Percentiles rank a stretch among this genome's conserved stretches.
phyloP scores from a whole-genome alignment of 78 protist species.

The Dictyostelium citrinum region DNA sequence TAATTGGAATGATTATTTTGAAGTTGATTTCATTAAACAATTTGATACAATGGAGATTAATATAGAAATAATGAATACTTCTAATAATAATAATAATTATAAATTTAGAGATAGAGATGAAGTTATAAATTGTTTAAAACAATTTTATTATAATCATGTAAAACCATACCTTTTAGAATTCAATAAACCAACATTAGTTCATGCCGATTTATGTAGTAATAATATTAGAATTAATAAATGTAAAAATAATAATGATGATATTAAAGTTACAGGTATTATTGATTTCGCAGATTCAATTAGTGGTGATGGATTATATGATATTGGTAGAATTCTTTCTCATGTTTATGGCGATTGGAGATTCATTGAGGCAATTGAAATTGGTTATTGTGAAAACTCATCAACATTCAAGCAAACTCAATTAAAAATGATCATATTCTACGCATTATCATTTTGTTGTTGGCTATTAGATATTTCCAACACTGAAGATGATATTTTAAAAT shows the following conservation, averaged over 20 bases:
- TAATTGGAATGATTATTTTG: constrained; percentile 20
- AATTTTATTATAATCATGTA: background rate
- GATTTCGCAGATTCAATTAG: constrained; percentile 47
- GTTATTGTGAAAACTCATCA: background rate
- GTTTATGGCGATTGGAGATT: constrained; percentile 44
- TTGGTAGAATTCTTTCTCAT: constrained; percentile 64
- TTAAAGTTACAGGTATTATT: constrained; percentile 18
- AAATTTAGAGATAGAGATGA: background rate
- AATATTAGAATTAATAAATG: constrained; percentile 29
- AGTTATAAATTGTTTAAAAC: background rate
- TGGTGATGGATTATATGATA: constrained; percentile 73
- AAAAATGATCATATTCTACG: constrained; percentile 32
- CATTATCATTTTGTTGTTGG: constrained; percentile 52
- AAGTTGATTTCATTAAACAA: background rate
- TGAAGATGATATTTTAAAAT: background rate
- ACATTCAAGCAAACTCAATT: background rate
- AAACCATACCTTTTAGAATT: background rate
- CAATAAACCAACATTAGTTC: constrained; percentile 9
- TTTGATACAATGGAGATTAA: background rate
- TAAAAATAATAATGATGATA: background rate
- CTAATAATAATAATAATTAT: background rate
- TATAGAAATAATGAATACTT: background rate
- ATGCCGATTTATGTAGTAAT: constrained; percentile 69
- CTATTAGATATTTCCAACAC: background rate
- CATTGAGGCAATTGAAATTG: constrained; percentile 26